Evolutionary conservation across 2,329 filamentous ascomycete species (phyloP).

Genomic region (Chaetomium sp.): DNA sequence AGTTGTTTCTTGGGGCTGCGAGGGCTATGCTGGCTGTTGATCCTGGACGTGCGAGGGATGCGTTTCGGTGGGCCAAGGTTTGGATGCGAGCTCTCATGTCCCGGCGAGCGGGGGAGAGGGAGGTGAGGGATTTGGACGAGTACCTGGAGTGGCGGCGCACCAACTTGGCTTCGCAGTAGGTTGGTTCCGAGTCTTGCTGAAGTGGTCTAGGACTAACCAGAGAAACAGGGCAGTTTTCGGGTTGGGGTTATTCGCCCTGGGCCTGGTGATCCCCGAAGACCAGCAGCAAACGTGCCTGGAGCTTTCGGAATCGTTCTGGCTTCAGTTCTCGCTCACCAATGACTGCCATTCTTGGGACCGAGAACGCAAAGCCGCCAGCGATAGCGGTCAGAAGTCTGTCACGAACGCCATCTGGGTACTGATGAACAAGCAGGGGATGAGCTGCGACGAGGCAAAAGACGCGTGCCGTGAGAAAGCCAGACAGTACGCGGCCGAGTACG

Average conservation of each 20-base stretch:
- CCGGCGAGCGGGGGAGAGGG: too few species aligned
- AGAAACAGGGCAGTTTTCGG: neutral
- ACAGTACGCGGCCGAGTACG: constrained; percentile 6
- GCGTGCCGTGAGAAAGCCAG: constrained; percentile 13
- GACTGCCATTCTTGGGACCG: constrained; percentile 23
- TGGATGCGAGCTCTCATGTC: too few species aligned
- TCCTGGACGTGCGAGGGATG: neutral
- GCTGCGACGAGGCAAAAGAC: constrained; percentile 14
- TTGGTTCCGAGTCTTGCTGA: neutral
- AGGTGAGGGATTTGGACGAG: constrained; percentile 2
- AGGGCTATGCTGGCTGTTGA: constrained; percentile 2
- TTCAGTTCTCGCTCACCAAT: constrained; percentile 16
- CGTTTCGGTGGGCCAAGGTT: neutral
- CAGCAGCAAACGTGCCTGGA: constrained; percentile 18
- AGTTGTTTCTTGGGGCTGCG: neutral
- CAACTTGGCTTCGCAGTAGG: constrained; percentile 13
- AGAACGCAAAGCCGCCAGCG: neutral
- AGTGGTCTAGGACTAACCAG: neutral
- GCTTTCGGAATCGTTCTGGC: constrained; percentile 16
- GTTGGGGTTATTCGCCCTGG: constrained; percentile 11
- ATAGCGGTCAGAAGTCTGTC: neutral
- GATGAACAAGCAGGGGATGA: constrained; percentile 17
- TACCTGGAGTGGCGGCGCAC: constrained; percentile 14
- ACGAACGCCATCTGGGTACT: constrained; percentile 24
- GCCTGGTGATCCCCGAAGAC: constrained; percentile 15